phyloP scores from a whole-genome alignment of 2,329 filamentous ascomycete species.

The Apiospora sp. region DNA sequence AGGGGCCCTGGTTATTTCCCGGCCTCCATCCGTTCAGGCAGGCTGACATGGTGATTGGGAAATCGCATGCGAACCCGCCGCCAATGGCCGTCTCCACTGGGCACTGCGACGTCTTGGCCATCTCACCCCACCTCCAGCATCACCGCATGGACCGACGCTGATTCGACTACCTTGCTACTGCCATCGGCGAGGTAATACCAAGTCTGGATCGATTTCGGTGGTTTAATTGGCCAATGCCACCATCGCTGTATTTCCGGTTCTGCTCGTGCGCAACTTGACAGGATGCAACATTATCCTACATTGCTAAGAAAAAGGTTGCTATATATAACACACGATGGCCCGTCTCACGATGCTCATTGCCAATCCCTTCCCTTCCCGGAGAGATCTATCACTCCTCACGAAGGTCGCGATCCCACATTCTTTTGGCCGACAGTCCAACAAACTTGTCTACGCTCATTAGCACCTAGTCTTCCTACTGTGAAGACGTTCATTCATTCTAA shows the following conservation, averaged over 20 bases:
- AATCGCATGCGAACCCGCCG: not conserved
- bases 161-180: no score
- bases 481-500: constrained; percentile 10
- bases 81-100: not conserved
- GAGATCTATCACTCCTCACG: not conserved
- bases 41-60: not conserved
- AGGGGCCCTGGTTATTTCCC: constrained; percentile 6
- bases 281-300: not conserved
- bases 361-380: not conserved
- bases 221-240: not conserved
- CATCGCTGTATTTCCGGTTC: not conserved
- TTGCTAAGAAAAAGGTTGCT: not conserved
- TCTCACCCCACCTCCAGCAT: not conserved
- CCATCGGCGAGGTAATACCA: not conserved
- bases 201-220: not conserved
- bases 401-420: not conserved
- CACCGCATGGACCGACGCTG: not conserved
- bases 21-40: not conserved
- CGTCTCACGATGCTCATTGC: not conserved
- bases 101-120: not conserved
- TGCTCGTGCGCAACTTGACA: not conserved
- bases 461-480: not conserved
- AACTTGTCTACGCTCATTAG: constrained; percentile 5
- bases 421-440: not conserved
- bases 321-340: not conserved